These are phyloP conservation scores for Datura wrightii DNA, from an alignment of 257 asterid species.

Conservation along the genomic window DNA sequence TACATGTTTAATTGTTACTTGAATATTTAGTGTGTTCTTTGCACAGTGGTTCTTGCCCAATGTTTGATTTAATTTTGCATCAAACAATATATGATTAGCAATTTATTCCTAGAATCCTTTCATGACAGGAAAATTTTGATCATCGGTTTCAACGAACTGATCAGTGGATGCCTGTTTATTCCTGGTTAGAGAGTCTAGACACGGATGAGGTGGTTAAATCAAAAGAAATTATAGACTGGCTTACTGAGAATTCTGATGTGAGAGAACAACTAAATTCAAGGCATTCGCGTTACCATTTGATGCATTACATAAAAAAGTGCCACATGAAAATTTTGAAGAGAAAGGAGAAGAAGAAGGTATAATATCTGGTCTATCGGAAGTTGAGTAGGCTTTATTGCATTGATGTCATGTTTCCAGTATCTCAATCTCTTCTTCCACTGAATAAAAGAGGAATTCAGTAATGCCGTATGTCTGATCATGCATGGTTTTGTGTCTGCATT, in stretches of 20 bases:
- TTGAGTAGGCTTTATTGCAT: conserved; percentile 23
- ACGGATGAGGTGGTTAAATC: conserved; percentile 84
- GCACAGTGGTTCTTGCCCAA: conserved; percentile 6
- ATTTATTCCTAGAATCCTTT: conserved; percentile 30
- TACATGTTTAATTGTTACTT: background rate
- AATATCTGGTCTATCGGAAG: background rate
- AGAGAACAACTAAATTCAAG: conserved; percentile 75
- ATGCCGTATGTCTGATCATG: conserved; percentile 13
- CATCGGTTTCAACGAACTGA: conserved; percentile 98
- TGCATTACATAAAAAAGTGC: conserved; percentile 91
- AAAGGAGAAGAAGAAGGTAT: conserved; percentile 74
- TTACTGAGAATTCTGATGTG: conserved; percentile 70
- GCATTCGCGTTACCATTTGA: conserved; percentile 95
- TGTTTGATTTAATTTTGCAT: background rate
- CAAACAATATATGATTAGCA: background rate
- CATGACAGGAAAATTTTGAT: conserved; percentile 56
- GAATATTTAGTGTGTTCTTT: background rate
- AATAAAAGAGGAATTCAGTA: conserved; percentile 1
- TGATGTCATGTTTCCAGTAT: conserved; percentile 17
- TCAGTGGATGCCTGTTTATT: conserved; percentile 91
- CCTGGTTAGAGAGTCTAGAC: conserved; percentile 84
- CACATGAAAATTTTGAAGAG: conserved; percentile 89
- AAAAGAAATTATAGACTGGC: conserved; percentile 84
- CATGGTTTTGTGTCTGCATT: conserved; percentile 15
- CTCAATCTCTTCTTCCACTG: background rate